Evolutionary conservation across 2,329 filamentous ascomycete species (phyloP), one percentile per base, ranked within the genome.

Genomic region (Colletotrichum acutatum): DNA sequence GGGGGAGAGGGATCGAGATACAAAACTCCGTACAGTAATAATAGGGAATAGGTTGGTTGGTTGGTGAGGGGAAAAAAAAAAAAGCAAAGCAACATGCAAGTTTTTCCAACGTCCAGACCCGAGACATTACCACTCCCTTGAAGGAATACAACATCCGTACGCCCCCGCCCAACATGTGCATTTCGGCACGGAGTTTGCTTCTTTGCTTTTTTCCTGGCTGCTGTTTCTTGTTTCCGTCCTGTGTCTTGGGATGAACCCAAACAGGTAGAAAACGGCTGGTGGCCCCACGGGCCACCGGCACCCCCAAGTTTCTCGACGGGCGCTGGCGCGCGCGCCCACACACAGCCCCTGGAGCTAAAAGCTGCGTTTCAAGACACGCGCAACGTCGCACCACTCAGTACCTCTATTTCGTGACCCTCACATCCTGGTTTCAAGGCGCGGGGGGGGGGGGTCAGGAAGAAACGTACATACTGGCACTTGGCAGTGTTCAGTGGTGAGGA

Each of bases 361-460:
- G 16, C n/a, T 54, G 28, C 62, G 62, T 66, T 66, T 57, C 62
- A 66, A 66, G 12, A 16, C 62, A 24, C 28, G 37, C 49, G 32
- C 64, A 56, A 57, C 34, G 59, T 69, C 52, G 57, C 66, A 62
- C 30, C 46, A 53, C 32, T 24, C 37, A 42, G 5, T 2, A 42
- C 37, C 37, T 42, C 14, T 16, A 16, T 42, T 42, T 56, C 49
- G 26, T n/a, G 6, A 57, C 49, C 63, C 46, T 32, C 22, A n/a
- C 6, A 19, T 26, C 42, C 59, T 8, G 59, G 42, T 62, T 34
- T 34, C 32, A 34, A 34, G 32, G 32, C 32, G 32, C 32, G 11
- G 32, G 32, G 5, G 32, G 32, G 30, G 46, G 57, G 32, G 3
- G 1, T 11, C 12, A 6, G n/a, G 19, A 49, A n/a, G 42, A 49